These are phyloP conservation scores for Amaranthus hypochondriacus DNA, from an alignment of 148 eudicot species.

Conservation along the genomic window DNA sequence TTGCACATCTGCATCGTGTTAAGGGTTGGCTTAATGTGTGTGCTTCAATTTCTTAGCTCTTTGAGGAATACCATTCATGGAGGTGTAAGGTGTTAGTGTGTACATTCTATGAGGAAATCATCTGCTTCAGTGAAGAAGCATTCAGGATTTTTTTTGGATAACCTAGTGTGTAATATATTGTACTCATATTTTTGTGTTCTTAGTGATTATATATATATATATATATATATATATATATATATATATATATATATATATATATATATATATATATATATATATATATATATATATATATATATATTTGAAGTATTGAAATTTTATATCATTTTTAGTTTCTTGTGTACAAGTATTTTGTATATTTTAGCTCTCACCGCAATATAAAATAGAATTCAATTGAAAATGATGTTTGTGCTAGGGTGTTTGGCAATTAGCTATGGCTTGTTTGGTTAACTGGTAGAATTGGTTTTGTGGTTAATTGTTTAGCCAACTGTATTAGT, in stretches of 20 bases:
- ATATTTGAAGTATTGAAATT: not conserved
- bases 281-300: no score
- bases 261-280: no score
- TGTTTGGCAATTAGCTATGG: no score
- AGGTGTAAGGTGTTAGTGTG: not conserved
- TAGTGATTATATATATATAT: not conserved
- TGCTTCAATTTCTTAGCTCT: constrained; percentile 1
- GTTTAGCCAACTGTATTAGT: no score
- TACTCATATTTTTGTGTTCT: not conserved
- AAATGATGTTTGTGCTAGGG: no score
- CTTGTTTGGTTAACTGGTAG: no score
- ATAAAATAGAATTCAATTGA: not conserved
- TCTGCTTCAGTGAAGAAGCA: not conserved
- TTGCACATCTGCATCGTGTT: not conserved
- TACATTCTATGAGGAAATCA: constrained; percentile 5
- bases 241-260: no score
- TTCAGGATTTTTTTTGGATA: not conserved
- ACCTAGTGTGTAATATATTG: not conserved
- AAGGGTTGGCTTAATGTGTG: not conserved
- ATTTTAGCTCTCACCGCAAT: not conserved
- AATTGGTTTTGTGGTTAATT: no score
- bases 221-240: no score
- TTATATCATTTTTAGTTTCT: no score
- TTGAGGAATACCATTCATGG: constrained; percentile 2
- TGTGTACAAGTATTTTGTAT: not conserved